These are phyloP conservation scores for Nyssa sinensis DNA, from an alignment of 148 eudicot genomes.

Conservation along the genomic window DNA sequence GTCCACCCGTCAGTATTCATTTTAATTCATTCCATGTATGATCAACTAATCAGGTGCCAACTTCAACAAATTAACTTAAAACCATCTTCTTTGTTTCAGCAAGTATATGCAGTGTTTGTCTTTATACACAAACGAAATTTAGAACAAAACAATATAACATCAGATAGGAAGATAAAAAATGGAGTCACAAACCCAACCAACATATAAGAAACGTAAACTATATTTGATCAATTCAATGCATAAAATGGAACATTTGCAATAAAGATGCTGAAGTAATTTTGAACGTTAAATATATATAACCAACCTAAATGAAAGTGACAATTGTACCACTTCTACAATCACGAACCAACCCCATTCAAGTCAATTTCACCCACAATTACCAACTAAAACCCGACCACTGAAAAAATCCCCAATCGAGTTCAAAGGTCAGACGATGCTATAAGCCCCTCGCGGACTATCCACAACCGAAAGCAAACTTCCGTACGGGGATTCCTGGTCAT, in stretches of 20 bases:
- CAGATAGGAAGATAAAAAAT: background rate
- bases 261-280: background rate
- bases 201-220: background rate
- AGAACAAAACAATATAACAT: background rate
- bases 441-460: slow-evolving; percentile 40
- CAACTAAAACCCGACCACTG: background rate
- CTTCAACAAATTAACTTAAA: background rate
- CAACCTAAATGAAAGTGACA: background rate
- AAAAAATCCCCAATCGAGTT: too few species aligned
- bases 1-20: too few species aligned
- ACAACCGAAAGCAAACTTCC: slow-evolving; percentile 47
- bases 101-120: background rate
- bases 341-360: background rate
- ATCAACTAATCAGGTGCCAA: too few species aligned
- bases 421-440: slow-evolving; percentile 37
- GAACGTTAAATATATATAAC: background rate
- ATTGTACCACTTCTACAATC: background rate
- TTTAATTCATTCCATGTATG: too few species aligned
- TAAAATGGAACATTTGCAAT: too few species aligned
- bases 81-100: background rate
- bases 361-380: background rate
- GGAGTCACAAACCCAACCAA: background rate
- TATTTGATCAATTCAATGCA: background rate
- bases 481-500: slow-evolving; percentile 38
- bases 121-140: background rate